These are phyloP conservation scores for Leccinum ochraceum DNA, from an alignment of 768 basidiomycete species.

Conservation along the genomic window DNA sequence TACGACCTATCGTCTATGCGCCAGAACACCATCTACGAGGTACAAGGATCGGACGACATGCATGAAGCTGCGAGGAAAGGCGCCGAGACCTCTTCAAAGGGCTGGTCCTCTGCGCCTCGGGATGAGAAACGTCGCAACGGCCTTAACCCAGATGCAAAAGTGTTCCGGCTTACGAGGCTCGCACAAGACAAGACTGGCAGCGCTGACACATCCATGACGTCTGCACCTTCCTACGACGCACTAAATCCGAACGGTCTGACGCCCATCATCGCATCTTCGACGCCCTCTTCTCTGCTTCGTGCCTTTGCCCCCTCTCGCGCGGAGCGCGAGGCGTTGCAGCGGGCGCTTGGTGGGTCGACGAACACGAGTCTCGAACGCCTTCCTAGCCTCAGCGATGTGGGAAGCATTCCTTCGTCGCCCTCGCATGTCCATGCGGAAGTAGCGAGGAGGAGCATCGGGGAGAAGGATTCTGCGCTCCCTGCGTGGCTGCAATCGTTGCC, in stretches of 20 bases:
- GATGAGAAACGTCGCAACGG: conserved; percentile 60
- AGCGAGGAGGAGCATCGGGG: conserved; percentile 20
- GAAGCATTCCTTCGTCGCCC: conserved; percentile 71
- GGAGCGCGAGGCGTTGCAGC: conserved; percentile 82
- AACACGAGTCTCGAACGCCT: conserved; percentile 77
- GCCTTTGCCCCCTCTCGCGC: conserved; percentile 88
- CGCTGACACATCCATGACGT: conserved; percentile 14
- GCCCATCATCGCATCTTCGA: conserved; percentile 40
- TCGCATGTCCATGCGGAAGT: conserved; percentile 47
- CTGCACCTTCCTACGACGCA: conserved; percentile 45
- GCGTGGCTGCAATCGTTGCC: conserved; percentile 71
- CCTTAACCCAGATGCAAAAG: conserved; percentile 86
- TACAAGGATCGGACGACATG: conserved; percentile 18
- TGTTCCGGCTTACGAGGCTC: conserved; percentile 57
- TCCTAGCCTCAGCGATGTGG: conserved; percentile 76
- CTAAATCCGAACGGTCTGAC: conserved; percentile 62
- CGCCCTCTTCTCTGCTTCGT: conserved; percentile 57
- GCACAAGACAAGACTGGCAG: conserved; percentile 14
- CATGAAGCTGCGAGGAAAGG: conserved; percentile 14
- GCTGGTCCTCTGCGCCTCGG: conserved; percentile 48
- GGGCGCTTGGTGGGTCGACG: conserved; percentile 71
- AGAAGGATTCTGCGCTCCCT: conserved; percentile 44
- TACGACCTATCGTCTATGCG: conserved; percentile 28
- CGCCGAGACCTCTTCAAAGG: conserved; percentile 37
- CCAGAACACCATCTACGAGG: conserved; percentile 37